phyloP scores from a whole-genome alignment of 1,139 yeast genomes.

The Pichia sp. region DNA sequence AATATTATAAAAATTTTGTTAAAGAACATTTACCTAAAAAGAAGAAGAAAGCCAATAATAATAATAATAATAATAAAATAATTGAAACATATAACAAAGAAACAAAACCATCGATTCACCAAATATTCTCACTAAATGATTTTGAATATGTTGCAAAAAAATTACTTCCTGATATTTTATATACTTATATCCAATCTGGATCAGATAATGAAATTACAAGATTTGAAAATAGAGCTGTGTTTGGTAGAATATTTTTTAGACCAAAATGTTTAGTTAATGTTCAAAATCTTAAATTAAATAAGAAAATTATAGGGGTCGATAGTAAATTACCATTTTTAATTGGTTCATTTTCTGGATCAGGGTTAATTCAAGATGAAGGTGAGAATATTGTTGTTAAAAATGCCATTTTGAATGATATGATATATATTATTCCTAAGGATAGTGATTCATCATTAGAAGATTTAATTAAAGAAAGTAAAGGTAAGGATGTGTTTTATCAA shows the following conservation, averaged over 20 bases:
- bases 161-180: slow-evolving; percentile 25
- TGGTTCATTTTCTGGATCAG: slow-evolving; percentile 57
- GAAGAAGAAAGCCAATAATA: slow-evolving; percentile 3
- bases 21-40: not conserved
- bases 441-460: slow-evolving; percentile 42
- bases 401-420: slow-evolving; percentile 36
- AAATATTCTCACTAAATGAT: slow-evolving; percentile 29
- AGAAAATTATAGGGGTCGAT: slow-evolving; percentile 35
- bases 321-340: slow-evolving; percentile 47
- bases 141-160: slow-evolving; percentile 30
- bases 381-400: slow-evolving; percentile 42
- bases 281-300: slow-evolving; percentile 30
- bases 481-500: slow-evolving; percentile 44
- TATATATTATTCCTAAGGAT: slow-evolving; percentile 45
- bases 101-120: slow-evolving; percentile 13
- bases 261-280: slow-evolving; percentile 41
- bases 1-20: slow-evolving; percentile 6
- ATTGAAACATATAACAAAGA: not conserved
- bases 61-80: not conserved
- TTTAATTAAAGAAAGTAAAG: slow-evolving; percentile 35
- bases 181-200: slow-evolving; percentile 28
- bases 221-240: slow-evolving; percentile 30
- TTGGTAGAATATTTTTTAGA: slow-evolving; percentile 32
- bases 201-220: slow-evolving; percentile 29
- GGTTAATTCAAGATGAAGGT: slow-evolving; percentile 53